Base-by-base conservation (phyloP, 768 basidiomycete species). In the Strobilomyces echinocephalus region DNA sequence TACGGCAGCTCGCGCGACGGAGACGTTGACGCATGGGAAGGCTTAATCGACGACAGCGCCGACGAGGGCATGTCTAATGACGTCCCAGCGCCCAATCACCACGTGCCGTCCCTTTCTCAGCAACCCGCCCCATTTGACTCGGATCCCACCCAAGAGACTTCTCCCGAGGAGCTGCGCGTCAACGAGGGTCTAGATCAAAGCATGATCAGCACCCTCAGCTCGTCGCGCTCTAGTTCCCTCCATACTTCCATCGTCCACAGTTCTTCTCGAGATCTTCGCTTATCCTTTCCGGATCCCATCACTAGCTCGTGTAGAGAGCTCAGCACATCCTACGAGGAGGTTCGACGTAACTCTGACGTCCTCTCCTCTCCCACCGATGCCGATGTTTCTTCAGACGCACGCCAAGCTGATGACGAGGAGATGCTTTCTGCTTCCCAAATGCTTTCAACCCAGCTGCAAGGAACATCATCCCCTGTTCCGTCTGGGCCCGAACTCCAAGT, bases 251-350 rank as follows among this genome's bases (percentile, higher is more conserved):
- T 82, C 54, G 68, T 78, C 51, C 84, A 84, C 54, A 77, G 64
- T 50, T 81, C 84, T n/a, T 71, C 83, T 46, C 84, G 84, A 68
- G 87, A 89, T 72, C 78, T 91, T 56, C 81, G 85, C 60, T 69
- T 91, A 53, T 90, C 88, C 33, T 91, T 91, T 72, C 88, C 88
- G 36, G 88, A 91, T 71, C 88, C 88, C 55, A 77, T 91, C 64
- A 83, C 82, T 51, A 86, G 84, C 66, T 85, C 85, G 50, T 77
- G 75, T 56, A 78, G 82, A 69, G 81, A 87, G 53, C 72, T 72
- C 46, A 77, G 75, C 66, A 75, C 78, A 55, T 83, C 85, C 33
- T 83, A 79, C 63, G 80, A 83, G 57, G 75, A 80, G 34, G 60
- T 74, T 44, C 73, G 78, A 52, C 69, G 71, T 46, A 69, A 72